Conservation (phyloP, 495 filamentous ascomycete genomes). For the Lindgomyces ingoldianus region DNA sequence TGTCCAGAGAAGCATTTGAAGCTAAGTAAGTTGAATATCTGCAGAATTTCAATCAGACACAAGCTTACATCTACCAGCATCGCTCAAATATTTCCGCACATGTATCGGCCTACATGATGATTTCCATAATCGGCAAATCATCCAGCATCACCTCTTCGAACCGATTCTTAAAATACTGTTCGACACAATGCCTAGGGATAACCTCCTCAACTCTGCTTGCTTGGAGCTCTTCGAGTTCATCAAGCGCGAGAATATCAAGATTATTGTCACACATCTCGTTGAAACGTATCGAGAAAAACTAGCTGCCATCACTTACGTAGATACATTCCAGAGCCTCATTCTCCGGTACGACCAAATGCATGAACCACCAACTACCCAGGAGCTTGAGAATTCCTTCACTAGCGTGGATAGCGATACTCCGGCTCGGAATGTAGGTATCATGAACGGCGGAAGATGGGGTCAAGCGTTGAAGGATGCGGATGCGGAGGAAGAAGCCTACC, state of each 20-base stretch:
- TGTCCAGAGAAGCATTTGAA: constrained; percentile 93
- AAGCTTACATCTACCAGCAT: constrained; percentile 56
- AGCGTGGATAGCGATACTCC: constrained; percentile 36
- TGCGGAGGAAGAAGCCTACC: constrained; percentile 87
- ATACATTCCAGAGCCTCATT: constrained; percentile 78
- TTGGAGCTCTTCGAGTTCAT: constrained; percentile 94
- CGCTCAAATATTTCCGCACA: constrained; percentile 91
- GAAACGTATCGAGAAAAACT: constrained; percentile 86
- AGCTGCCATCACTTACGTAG: constrained; percentile 76
- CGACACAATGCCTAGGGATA: constrained; percentile 93
- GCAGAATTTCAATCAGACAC: not conserved
- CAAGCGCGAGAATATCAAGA: constrained; percentile 77
- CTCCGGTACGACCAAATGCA: constrained; percentile 72
- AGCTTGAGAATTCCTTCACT: constrained; percentile 36
- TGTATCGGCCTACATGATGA: constrained; percentile 86
- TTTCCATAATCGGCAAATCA: constrained; percentile 86
- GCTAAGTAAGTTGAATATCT: constrained; percentile 62
- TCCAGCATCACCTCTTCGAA: constrained; percentile 78
- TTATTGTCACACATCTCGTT: constrained; percentile 79
- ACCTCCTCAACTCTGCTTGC: constrained; percentile 92
- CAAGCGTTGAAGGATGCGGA: constrained; percentile 81
- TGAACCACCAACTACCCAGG: constrained; percentile 35
- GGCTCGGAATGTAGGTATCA: constrained; percentile 25
- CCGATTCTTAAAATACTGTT: constrained; percentile 86
- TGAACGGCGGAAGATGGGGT: constrained; percentile 69